phyloP scores from a whole-genome alignment of 1,284 basidiomycete species.

The Phylloboletellus chloephorus region DNA sequence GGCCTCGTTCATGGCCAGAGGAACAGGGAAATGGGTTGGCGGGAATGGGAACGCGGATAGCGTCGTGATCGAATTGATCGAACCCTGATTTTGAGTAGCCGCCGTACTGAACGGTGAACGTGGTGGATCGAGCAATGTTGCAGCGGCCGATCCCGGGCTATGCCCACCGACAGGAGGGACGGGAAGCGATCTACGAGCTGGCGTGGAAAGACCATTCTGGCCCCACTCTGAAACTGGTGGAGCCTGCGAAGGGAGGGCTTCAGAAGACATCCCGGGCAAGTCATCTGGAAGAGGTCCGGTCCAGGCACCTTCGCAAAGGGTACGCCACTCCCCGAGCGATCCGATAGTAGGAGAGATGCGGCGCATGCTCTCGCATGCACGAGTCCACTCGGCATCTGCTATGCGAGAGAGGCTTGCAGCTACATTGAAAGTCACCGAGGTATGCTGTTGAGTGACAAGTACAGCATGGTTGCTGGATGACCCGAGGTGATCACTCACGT shows the following conservation, averaged over 20 bases:
- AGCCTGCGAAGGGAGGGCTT: background rate
- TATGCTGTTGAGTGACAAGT: slow-evolving; percentile 57
- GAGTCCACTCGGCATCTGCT: slow-evolving; percentile 72
- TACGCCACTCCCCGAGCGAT: slow-evolving; percentile 61
- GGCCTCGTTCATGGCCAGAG: slow-evolving; percentile 35
- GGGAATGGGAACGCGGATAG: slow-evolving; percentile 67
- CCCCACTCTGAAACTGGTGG: slow-evolving; percentile 30
- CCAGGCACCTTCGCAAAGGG: slow-evolving; percentile 72
- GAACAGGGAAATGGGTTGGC: slow-evolving; percentile 64
- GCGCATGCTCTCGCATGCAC: slow-evolving; percentile 64
- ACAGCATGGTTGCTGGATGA: slow-evolving; percentile 57
- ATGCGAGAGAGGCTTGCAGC: slow-evolving; percentile 61
- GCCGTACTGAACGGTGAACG: slow-evolving; percentile 36
- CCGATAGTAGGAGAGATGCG: slow-evolving; percentile 61
- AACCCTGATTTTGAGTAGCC: slow-evolving; percentile 32
- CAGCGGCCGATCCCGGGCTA: slow-evolving; percentile 11
- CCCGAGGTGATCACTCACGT: slow-evolving; percentile 9
- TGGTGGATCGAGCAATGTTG: slow-evolving; percentile 30
- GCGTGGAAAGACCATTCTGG: slow-evolving; percentile 18
- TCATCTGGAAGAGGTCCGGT: slow-evolving; percentile 49
- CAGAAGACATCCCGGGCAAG: slow-evolving; percentile 37
- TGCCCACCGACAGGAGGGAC: slow-evolving; percentile 17
- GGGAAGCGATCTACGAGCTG: slow-evolving; percentile 20
- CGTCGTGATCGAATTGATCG: slow-evolving; percentile 54
- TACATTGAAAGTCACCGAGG: slow-evolving; percentile 50